Base-by-base conservation (phyloP, 768 basidiomycete species). In the Pilatotrama ljubarskyi region DNA sequence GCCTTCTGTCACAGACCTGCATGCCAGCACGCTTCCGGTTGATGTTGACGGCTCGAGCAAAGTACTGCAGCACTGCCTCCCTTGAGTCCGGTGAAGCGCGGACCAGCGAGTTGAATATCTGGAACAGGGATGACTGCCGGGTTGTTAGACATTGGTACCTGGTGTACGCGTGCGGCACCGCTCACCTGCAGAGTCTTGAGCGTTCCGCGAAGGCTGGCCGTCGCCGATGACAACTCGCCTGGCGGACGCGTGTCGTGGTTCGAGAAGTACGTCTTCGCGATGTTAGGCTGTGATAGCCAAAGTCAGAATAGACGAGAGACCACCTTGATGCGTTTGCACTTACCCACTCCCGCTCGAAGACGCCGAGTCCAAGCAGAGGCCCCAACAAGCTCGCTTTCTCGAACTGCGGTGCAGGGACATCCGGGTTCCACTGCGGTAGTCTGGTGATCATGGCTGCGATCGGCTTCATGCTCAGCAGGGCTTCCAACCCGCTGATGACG, bases 311-410 rank as follows among this genome's bases (percentile, higher is more conserved):
- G 22, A 7, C 26, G 24, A 8, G 22, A 1, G 11, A 8, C 37
- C 22, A 51, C 44, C 35, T 9, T 26, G 9, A 5, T 35, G 24
- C 29, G 35, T 25, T 29, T 14, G 59, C 68, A 75, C 82, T 65
- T 70, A 95, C 90, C 87, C 93, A 95, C 81, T 98, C 91, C 55
- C 85, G 76, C n/a, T 87, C 82, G 70, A 96, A 98, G 5, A 95
- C 86, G 38, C 90, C 88, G 52, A 98, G 78, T 35, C 94, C 79
- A 62, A 90, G 84, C 25, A 98, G 73, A 0, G 93, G 94, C 0
- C 97, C 97, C 64, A 98, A 75, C 42, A 98, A 75, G 50, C 86
- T 90, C 63, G 73, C 66, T 13, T 56, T 75, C 73, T 93, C 91
- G 68, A 94, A 86, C 2, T 75, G 80, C 2, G 80, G 69, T 9